Conservation (phyloP, 2,329 filamentous ascomycete genomes). For the Cryoendolithus antarcticus region DNA sequence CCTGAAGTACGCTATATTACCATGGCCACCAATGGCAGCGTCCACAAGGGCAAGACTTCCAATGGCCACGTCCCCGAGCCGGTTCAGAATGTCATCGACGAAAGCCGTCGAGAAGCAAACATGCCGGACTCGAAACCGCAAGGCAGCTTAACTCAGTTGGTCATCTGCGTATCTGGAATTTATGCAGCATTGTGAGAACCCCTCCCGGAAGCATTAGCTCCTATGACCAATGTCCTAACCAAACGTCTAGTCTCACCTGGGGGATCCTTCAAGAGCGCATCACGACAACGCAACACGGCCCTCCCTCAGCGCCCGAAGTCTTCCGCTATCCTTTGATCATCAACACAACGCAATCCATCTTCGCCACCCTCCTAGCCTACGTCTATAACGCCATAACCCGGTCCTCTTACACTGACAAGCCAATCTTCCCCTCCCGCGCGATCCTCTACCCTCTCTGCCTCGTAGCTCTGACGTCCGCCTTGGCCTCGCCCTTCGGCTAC, state of each 20-base stretch:
- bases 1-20: no score
- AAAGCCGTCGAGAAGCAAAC: slow-evolving; percentile 16
- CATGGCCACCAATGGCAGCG: slow-evolving; percentile 13
- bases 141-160: slow-evolving; percentile 46
- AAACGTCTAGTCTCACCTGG: slow-evolving; percentile 61
- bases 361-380: slow-evolving; percentile 72
- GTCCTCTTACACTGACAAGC: slow-evolving; percentile 30
- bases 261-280: slow-evolving; percentile 94
- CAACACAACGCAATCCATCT: slow-evolving; percentile 87
- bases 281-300: slow-evolving; percentile 78
- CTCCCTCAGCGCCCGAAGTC: slow-evolving; percentile 48
- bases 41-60: slow-evolving; percentile 12
- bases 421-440: slow-evolving; percentile 62
- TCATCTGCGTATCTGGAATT: slow-evolving; percentile 85
- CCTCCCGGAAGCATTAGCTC: not conserved
- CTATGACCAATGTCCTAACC: not conserved
- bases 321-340: slow-evolving; percentile 93
- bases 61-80: slow-evolving; percentile 14
- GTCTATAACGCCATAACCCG: slow-evolving; percentile 59
- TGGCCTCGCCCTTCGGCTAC: slow-evolving; percentile 93
- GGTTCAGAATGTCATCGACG: slow-evolving; percentile 10
- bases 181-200: slow-evolving; percentile 78
- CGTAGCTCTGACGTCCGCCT: slow-evolving; percentile 74
- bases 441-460: slow-evolving; percentile 72
- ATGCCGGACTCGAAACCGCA: slow-evolving; percentile 11